Evolutionary conservation across 331 rosid species (phyloP).

Genomic region (Acacia pycnantha): DNA sequence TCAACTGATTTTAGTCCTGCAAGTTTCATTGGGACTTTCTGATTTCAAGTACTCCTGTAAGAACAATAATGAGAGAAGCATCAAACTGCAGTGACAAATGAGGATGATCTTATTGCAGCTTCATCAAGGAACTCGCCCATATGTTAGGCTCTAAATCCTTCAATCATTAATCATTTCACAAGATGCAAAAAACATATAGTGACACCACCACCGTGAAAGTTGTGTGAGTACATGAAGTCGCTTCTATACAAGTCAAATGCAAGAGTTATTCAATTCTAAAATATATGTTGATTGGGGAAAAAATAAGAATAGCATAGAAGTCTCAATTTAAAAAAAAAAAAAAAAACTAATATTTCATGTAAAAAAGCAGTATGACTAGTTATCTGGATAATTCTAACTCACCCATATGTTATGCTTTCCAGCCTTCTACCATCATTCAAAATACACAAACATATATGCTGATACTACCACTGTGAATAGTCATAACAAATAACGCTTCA

Average conservation of each 20-base stretch:
- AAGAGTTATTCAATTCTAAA: not conserved
- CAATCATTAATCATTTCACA: not conserved
- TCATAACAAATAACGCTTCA: not conserved
- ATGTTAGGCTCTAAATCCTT: not conserved
- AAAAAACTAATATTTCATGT: too few relatives aligned
- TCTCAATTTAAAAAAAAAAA: too few relatives aligned
- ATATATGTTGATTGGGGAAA: not conserved
- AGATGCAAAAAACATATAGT: not conserved
- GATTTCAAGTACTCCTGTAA: not conserved
- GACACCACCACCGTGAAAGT: not conserved
- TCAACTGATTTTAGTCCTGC: slow-evolving; percentile 67
- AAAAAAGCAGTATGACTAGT: too few relatives aligned
- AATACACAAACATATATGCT: not conserved
- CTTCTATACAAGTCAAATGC: not conserved
- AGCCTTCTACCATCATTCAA: not conserved
- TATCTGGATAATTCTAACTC: not conserved
- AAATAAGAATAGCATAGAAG: not conserved
- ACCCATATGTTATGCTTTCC: not conserved
- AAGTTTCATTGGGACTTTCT: slow-evolving; percentile 48
- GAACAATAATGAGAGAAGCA: not conserved
- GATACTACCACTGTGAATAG: not conserved
- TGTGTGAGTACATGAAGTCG: not conserved
- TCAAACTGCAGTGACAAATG: not conserved
- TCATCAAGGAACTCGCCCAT: not conserved
- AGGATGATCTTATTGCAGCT: not conserved